Percentiles rank a stretch among this genome's conserved stretches.
These are phyloP conservation scores for Plenodomus biglobosus DNA, from an alignment of 2,329 filamentous ascomycete genomes.

Conservation along the genomic window DNA sequence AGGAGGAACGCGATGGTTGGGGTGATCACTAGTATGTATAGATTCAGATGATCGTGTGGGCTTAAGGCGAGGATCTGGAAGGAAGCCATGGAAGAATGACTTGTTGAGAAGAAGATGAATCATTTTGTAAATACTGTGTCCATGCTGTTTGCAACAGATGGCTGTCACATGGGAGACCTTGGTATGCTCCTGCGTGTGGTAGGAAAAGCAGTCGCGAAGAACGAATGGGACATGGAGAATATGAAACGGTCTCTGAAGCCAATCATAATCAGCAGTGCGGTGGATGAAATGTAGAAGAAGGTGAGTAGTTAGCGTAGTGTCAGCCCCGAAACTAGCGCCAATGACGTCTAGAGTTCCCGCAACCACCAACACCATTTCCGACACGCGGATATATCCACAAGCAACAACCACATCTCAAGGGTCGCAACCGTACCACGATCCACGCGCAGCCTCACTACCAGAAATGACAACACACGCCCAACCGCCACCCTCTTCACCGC, in stretches of 20 bases:
- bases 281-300: background rate
- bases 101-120: background rate
- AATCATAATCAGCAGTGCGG: background rate
- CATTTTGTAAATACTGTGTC: no score
- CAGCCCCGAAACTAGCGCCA: conserved; percentile 4
- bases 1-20: background rate
- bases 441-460: background rate
- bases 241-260: background rate
- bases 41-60: background rate
- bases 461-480: conserved; percentile 17
- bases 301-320: background rate
- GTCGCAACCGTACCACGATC: background rate
- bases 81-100: background rate
- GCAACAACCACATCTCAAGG: background rate
- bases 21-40: no score
- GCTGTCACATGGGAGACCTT: no score
- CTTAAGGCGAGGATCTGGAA: background rate
- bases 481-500: conserved; percentile 8
- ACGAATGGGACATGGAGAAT: background rate
- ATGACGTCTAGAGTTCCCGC: conserved; percentile 25
- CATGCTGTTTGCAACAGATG: background rate
- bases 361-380: conserved; percentile 7
- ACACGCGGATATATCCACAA: background rate
- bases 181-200: background rate
- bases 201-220: background rate